Conservation (phyloP, 2,329 filamentous ascomycete species). For the Coleophoma crateriformis region DNA sequence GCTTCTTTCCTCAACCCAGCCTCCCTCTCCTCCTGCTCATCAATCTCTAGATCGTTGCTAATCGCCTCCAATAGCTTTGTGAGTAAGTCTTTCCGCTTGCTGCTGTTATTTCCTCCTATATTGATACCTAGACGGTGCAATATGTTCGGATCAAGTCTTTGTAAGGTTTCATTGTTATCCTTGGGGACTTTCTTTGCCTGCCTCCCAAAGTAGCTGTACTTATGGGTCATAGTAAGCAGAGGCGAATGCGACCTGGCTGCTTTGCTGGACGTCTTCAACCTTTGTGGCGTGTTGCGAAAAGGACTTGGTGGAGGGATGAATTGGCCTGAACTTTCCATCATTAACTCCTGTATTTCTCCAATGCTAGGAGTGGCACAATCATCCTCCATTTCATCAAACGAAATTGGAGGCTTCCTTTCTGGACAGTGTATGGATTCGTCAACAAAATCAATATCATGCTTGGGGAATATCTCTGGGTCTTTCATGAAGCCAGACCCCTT, state of each 20-base stretch:
- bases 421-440: slow-evolving; percentile 23
- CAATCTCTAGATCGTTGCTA: slow-evolving; percentile 20
- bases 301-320: too few species aligned
- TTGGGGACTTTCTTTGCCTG: slow-evolving; percentile 4
- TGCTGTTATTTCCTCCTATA: slow-evolving; percentile 11
- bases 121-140: slow-evolving; percentile 22
- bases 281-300: background rate
- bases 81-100: slow-evolving; percentile 20
- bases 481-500: slow-evolving; percentile 6
- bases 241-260: too few species aligned
- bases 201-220: background rate
- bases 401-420: slow-evolving; percentile 20
- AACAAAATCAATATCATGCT: slow-evolving; percentile 19
- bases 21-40: slow-evolving; percentile 19
- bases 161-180: slow-evolving; percentile 8
- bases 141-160: slow-evolving; percentile 18
- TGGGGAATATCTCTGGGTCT: slow-evolving; percentile 13
- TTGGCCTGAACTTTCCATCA: background rate
- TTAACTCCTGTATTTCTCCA: background rate
- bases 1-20: slow-evolving; percentile 18
- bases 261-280: slow-evolving; percentile 4
- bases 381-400: slow-evolving; percentile 12
- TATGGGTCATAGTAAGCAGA: too few species aligned
- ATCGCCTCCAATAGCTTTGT: slow-evolving; percentile 18
- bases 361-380: slow-evolving; percentile 14